These are phyloP conservation scores for Boechera retrofracta DNA, from an alignment of 345 rosid species.

Conservation along the genomic window DNA sequence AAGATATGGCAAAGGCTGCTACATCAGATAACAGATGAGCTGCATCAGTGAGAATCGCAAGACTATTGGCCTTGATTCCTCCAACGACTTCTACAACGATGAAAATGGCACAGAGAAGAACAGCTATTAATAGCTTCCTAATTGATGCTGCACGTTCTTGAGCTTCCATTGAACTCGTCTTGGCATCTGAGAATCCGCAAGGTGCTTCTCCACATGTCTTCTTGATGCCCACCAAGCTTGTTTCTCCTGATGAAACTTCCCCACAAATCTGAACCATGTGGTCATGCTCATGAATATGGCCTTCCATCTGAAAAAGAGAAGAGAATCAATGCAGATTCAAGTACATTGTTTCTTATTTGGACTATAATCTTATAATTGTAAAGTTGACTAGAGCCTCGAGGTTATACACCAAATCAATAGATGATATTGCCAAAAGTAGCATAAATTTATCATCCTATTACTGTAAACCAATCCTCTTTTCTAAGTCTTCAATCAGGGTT, in stretches of 20 bases:
- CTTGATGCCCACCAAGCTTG: not conserved
- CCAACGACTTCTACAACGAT: conserved; percentile 56
- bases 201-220: not conserved
- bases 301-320: conserved; percentile 8
- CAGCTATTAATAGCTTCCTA: conserved; percentile 22
- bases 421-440: no score
- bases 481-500: no score
- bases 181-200: not conserved
- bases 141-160: conserved; percentile 48
- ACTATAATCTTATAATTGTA: no score
- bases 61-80: conserved; percentile 70
- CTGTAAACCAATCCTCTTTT: no score
- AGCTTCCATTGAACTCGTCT: not conserved
- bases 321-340: no score
- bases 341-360: no score
- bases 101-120: not conserved
- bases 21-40: conserved; percentile 70
- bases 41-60: conserved; percentile 65
- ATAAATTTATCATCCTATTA: no score
- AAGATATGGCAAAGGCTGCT: conserved; percentile 68
- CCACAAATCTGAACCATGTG: conserved; percentile 27
- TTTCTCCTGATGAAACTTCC: conserved; percentile 15
- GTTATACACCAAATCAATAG: no score
- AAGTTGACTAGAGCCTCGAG: no score
- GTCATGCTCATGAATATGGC: conserved; percentile 12